Conservation (phyloP, 2,329 filamentous ascomycete genomes). For the Phaeosphaeriaceae sp. region DNA sequence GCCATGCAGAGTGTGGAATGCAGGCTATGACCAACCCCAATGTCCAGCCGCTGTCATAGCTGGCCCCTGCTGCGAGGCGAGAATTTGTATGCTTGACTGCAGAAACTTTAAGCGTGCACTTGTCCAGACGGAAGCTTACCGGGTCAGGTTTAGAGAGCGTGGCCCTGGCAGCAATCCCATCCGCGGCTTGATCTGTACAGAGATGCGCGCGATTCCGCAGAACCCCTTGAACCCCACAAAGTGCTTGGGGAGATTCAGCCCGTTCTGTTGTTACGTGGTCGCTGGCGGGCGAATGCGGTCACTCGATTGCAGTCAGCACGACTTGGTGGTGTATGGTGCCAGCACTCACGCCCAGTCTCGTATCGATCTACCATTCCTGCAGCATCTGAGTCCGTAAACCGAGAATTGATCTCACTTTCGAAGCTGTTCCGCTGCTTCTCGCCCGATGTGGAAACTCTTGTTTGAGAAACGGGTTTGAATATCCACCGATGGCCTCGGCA, state of each 20-base stretch:
- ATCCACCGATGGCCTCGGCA: conserved; percentile 1
- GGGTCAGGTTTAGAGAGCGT: background rate
- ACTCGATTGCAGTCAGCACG: background rate
- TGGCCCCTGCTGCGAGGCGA: background rate
- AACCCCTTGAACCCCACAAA: background rate
- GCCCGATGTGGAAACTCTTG: background rate
- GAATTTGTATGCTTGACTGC: background rate
- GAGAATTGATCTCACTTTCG: conserved; percentile 1
- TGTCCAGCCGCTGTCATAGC: background rate
- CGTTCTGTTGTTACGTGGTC: background rate
- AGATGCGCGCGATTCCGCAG: background rate
- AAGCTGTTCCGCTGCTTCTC: conserved; percentile 2
- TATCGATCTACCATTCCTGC: conserved; percentile 7
- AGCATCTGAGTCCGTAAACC: conserved; percentile 4
- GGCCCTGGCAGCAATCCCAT: background rate
- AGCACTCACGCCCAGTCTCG: background rate
- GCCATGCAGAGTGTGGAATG: conserved; percentile 7
- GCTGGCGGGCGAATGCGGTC: background rate
- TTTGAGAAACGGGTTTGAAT: background rate
- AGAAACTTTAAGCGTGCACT: background rate
- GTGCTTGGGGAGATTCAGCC: background rate
- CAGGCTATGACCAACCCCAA: background rate
- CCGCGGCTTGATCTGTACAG: background rate
- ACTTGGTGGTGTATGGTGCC: background rate
- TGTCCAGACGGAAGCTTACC: background rate